These are phyloP conservation scores for Fusarium azukiicola DNA, from an alignment of 2,329 filamentous ascomycete species.

Conservation along the genomic window DNA sequence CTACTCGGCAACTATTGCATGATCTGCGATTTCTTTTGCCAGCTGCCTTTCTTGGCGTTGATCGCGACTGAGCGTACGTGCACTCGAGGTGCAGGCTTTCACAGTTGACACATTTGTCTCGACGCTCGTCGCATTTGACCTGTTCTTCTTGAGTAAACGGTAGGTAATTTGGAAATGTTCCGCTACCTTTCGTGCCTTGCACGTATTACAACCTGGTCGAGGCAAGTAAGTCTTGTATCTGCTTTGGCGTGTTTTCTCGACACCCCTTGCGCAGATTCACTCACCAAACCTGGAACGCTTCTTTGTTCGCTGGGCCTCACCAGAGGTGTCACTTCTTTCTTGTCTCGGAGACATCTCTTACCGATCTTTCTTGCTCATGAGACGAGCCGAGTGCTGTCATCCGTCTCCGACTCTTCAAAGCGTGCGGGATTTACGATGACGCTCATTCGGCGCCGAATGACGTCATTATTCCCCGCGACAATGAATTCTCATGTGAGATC, in stretches of 20 bases:
- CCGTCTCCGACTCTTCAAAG: not conserved
- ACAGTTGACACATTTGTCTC: conserved; percentile 37
- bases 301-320: not conserved
- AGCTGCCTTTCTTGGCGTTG: not conserved
- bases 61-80: conserved; percentile 10
- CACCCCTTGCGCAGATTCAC: not conserved
- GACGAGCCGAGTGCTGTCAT: not conserved
- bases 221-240: not conserved
- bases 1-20: conserved; percentile 21
- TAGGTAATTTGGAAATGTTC: not conserved
- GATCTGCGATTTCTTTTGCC: conserved; percentile 20
- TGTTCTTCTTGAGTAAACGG: not conserved
- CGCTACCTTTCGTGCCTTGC: not conserved
- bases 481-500: no score
- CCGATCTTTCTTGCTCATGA: not conserved
- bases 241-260: no score
- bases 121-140: conserved; percentile 48
- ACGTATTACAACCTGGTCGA: not conserved
- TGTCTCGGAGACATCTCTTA: not conserved
- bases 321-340: not conserved
- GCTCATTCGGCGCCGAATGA: not conserved
- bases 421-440: conserved; percentile 10
- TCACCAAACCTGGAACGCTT: conserved; percentile 4
- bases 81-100: conserved; percentile 35
- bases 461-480: no score